Percentiles rank a stretch among this genome's conserved stretches.
Conservation (phyloP, 2,329 filamentous ascomycete species). For the Exophiala mesophila region DNA sequence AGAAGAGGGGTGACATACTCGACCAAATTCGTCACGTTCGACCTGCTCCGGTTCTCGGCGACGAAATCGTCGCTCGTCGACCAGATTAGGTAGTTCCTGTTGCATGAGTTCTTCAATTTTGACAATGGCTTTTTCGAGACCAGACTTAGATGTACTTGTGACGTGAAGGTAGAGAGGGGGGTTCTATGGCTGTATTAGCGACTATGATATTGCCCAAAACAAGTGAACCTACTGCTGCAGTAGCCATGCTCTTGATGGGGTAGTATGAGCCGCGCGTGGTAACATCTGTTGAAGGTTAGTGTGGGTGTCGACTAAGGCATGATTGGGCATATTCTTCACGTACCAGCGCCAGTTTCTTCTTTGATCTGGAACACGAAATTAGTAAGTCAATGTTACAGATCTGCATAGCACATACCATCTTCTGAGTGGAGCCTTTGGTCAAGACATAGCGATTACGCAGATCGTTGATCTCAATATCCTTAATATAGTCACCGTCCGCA, state of each 20-base stretch:
- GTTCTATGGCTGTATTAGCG: no score
- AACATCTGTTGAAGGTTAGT: conserved; percentile 80
- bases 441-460: conserved; percentile 92
- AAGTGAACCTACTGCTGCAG: conserved; percentile 66
- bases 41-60: conserved; percentile 74
- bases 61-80: conserved; percentile 89
- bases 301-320: conserved; percentile 48
- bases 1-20: conserved; percentile 54
- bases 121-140: conserved; percentile 79
- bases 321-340: conserved; percentile 53
- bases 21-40: conserved; percentile 84
- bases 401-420: conserved; percentile 83
- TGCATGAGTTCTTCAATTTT: conserved; percentile 95
- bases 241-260: conserved; percentile 96
- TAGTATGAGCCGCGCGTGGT: conserved; percentile 96
- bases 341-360: conserved; percentile 99
- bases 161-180: conserved; percentile 93
- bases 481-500: conserved; percentile 95
- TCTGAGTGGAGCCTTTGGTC: conserved; percentile 95
- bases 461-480: conserved; percentile 98
- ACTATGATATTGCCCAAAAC: no score
- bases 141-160: conserved; percentile 84
- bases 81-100: conserved; percentile 88
- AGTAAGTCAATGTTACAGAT: background rate
- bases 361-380: conserved; percentile 78